A percentile compares a stretch with the other conserved stretches of the same genome.
phyloP scores from a whole-genome alignment of 306 rosid species.

The Calophaca sinica region DNA sequence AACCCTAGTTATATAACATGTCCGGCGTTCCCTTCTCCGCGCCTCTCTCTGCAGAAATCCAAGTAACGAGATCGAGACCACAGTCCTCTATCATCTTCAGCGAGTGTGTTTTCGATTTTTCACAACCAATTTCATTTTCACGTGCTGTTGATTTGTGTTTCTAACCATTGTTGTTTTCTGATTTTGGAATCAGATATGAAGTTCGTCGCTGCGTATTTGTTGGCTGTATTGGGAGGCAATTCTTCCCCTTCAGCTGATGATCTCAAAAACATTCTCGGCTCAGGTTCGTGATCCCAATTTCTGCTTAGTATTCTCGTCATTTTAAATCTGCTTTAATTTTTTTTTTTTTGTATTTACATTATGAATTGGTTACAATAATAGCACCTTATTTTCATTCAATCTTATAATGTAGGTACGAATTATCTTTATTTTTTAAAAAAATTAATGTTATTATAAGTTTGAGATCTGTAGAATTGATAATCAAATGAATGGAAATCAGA shows the following conservation, averaged over 20 bases:
- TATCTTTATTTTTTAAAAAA: neutral
- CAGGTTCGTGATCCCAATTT: constrained; percentile 44
- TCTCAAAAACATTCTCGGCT: constrained; percentile 42
- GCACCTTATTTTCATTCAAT: neutral
- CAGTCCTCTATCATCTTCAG: neutral
- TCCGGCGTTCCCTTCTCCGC: neutral
- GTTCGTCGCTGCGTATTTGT: constrained; percentile 68
- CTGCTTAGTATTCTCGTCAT: neutral
- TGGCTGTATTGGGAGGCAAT: constrained; percentile 80
- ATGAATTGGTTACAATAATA: neutral
- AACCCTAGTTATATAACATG: constrained; percentile 46
- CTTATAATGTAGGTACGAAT: neutral
- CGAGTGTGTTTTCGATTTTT: constrained; percentile 37
- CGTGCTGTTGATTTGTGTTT: neutral
- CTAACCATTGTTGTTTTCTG: neutral
- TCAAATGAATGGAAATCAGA: neutral
- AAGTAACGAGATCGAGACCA: constrained; percentile 1
- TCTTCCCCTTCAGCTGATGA: constrained; percentile 59
- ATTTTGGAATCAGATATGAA: constrained; percentile 59
- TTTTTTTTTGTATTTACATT: neutral
- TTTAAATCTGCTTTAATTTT: neutral
- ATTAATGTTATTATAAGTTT: neutral
- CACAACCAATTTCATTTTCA: neutral
- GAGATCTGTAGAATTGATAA: neutral
- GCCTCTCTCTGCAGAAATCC: constrained; percentile 30